phyloP scores from a whole-genome alignment of 805 yeast genomes.

The Jamesozyma hellenica region DNA sequence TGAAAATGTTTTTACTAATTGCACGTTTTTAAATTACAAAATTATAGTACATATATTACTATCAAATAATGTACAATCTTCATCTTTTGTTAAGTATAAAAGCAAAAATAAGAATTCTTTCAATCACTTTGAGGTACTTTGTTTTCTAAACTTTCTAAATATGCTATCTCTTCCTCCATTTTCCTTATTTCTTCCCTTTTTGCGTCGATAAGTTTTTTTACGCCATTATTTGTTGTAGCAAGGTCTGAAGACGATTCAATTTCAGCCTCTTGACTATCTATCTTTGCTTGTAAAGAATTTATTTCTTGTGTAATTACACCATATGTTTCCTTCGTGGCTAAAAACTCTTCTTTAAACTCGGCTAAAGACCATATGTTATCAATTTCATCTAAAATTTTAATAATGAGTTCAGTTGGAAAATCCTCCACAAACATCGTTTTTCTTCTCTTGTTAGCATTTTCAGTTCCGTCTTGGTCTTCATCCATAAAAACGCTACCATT shows the following conservation, averaged over 20 bases:
- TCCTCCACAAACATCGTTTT: slow-evolving; percentile 32
- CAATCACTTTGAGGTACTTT: neutral
- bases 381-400: slow-evolving; percentile 27
- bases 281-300: slow-evolving; percentile 22
- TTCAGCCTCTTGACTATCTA: slow-evolving; percentile 20
- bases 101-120: no score
- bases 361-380: slow-evolving; percentile 29
- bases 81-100: no score
- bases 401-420: slow-evolving; percentile 23
- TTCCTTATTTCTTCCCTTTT: slow-evolving; percentile 39
- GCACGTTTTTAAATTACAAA: no score
- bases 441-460: slow-evolving; percentile 13
- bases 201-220: slow-evolving; percentile 33
- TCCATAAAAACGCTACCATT: slow-evolving; percentile 33
- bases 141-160: neutral
- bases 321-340: slow-evolving; percentile 36
- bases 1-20: no score
- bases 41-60: no score
- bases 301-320: slow-evolving; percentile 32
- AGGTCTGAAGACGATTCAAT: slow-evolving; percentile 13
- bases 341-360: slow-evolving; percentile 35
- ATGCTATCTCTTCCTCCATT: slow-evolving; percentile 32
- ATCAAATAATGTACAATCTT: no score
- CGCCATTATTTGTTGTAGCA: slow-evolving; percentile 10
- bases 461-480: slow-evolving; percentile 19